Evolutionary conservation across 495 filamentous ascomycete genomes (phyloP), one percentile per base, ranked within the genome.

Genomic region (Penicillium mononematosum): DNA sequence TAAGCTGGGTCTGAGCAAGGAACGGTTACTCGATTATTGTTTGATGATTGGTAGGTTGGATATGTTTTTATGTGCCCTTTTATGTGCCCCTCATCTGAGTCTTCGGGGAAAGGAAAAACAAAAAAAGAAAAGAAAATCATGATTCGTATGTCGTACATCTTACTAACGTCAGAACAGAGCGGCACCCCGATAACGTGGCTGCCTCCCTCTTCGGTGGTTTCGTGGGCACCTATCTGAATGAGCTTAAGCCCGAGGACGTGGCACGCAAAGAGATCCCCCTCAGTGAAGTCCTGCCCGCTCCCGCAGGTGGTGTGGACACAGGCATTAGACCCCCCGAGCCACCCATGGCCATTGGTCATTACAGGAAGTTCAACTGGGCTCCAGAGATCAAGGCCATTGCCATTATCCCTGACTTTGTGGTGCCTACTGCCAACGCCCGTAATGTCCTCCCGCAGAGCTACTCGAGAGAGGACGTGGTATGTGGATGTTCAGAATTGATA

Each of bases 161-260:
- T 4, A 53, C 59, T 67, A 50, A 63, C 49, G 42, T 43, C 46
- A 32, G 24, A 50, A 44, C 64, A 82, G 93, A 98, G 72, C 86
- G 93, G 27, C 94, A 98, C 73, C 94, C 94, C 4, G 94, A 98
- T 75, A 98, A 98, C 63, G 90, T 98, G 32, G 95, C 90, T 57
- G 94, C 94, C 1, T 91, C 93, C 1, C 81, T 96, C 27, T 96
- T 92, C 67, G 94, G 94, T 45, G 94, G 94, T n/a, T 96, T 98
- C 66, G 89, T 97, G 16, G 94, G 94, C 29, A 95, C 91, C 9
- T 97, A 97, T 61, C 81, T 97, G 45, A 95, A 91, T 72, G 91
- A 95, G 53, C 81, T 98, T 53, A 83, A 88, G 53, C 88, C 90
- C 5, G 88, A 87, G 70, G 92, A 97, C 62, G 88, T 87, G 54